phyloP scores from a whole-genome alignment of 1,284 basidiomycete species.

The Papiliotrema nemorosa region DNA sequence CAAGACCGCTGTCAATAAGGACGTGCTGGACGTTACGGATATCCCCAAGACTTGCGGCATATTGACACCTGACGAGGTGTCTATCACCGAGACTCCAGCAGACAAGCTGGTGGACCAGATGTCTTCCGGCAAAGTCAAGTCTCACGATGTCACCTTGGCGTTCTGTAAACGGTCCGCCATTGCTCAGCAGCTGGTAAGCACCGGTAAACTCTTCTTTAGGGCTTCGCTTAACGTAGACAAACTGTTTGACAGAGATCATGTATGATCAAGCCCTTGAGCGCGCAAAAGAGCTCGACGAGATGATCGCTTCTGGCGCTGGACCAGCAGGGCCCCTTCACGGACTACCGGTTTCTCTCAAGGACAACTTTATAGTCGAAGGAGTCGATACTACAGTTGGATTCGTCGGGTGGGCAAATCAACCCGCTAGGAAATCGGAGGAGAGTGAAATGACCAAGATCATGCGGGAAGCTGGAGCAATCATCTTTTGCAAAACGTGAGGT shows the following conservation, averaged over 20 bases:
- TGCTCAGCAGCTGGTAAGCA: conserved; percentile 63
- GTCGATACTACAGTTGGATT: conserved; percentile 47
- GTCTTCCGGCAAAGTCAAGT: conserved; percentile 20
- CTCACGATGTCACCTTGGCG: conserved; percentile 44
- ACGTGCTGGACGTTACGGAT: conserved; percentile 55
- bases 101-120: conserved; percentile 27
- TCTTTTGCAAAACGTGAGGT: conserved; percentile 40
- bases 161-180: conserved; percentile 74
- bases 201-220: no score
- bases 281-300: conserved; percentile 49
- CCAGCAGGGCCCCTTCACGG: conserved; percentile 53
- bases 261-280: conserved; percentile 48
- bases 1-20: conserved; percentile 4
- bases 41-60: conserved; percentile 61
- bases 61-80: conserved; percentile 59
- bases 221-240: conserved; percentile 28
- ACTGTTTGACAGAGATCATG: conserved; percentile 52
- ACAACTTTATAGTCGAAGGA: conserved; percentile 41
- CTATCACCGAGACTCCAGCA: conserved; percentile 59
- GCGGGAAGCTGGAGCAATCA: conserved; percentile 31
- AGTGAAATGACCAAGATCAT: conserved; percentile 33
- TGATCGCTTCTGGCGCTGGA: conserved; percentile 43
- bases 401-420: conserved; percentile 32
- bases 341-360: conserved; percentile 53
- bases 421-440: conserved; percentile 22